Conservation (phyloP, 495 filamentous ascomycete species). For the Aspergillus indologenus region DNA sequence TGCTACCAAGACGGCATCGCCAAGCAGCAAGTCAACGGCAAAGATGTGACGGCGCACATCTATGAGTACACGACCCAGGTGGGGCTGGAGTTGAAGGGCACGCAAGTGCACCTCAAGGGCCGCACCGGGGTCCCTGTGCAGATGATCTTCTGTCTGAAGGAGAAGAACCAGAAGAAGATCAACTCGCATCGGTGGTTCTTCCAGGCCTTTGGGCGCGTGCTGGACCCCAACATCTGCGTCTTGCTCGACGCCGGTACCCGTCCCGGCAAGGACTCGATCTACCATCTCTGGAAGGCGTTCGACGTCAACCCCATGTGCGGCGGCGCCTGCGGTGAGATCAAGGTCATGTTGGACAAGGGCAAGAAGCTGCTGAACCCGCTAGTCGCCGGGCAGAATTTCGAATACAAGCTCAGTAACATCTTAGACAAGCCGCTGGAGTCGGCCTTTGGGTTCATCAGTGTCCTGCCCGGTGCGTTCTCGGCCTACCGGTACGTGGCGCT, state of each 20-base stretch:
- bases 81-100: slow-evolving; percentile 80
- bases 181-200: slow-evolving; percentile 99
- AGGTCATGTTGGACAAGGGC: slow-evolving; percentile 93
- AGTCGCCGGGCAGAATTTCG: slow-evolving; percentile 96
- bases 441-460: slow-evolving; percentile 95
- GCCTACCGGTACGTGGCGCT: slow-evolving; percentile 92
- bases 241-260: slow-evolving; percentile 95
- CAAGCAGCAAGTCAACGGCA: slow-evolving; percentile 95
- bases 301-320: slow-evolving; percentile 96
- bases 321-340: slow-evolving; percentile 98
- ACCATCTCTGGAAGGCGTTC: slow-evolving; percentile 97
- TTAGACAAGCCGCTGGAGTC: slow-evolving; percentile 97
- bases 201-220: slow-evolving; percentile 88
- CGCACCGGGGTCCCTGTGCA: slow-evolving; percentile 79
- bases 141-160: slow-evolving; percentile 98
- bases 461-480: slow-evolving; percentile 96
- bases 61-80: slow-evolving; percentile 99
- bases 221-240: slow-evolving; percentile 95
- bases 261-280: slow-evolving; percentile 89
- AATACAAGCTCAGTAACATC: slow-evolving; percentile 99
- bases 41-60: slow-evolving; percentile 97
- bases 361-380: slow-evolving; percentile 91
- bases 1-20: slow-evolving; percentile 98
- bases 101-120: slow-evolving; percentile 76
- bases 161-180: slow-evolving; percentile 99